phyloP scores from a whole-genome alignment of 768 basidiomycete species.

The Trametes sanguinea region DNA sequence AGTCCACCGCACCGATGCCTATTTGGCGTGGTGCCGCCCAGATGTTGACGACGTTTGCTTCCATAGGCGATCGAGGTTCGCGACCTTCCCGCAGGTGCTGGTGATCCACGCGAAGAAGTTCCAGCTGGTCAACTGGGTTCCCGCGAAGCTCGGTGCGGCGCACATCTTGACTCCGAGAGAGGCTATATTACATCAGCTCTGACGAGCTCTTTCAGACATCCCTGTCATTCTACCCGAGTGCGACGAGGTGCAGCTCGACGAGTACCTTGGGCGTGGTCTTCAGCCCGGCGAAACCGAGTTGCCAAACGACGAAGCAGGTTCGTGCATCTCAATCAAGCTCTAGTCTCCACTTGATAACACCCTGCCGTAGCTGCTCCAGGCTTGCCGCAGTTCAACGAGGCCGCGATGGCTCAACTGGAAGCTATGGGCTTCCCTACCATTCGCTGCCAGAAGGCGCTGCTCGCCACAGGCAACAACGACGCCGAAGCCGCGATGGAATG shows the following conservation, averaged over 20 bases:
- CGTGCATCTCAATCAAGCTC: constrained; percentile 3
- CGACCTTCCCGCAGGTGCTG: constrained; percentile 86
- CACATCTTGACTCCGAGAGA: background rate
- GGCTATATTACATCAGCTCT: background rate
- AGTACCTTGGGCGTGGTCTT: constrained; percentile 65
- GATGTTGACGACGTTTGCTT: background rate
- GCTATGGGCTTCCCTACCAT: constrained; percentile 90
- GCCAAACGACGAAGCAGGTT: constrained; percentile 51
- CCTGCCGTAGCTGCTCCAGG: constrained; percentile 32
- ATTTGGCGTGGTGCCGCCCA: background rate
- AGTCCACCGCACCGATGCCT: constrained; percentile 28
- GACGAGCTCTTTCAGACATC: constrained; percentile 59
- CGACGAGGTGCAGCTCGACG: constrained; percentile 60
- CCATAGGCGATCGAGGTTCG: constrained; percentile 69
- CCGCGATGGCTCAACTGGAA: constrained; percentile 73
- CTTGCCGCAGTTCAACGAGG: constrained; percentile 70
- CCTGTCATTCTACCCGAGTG: constrained; percentile 70
- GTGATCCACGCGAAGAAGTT: constrained; percentile 93
- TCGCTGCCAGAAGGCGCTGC: constrained; percentile 86
- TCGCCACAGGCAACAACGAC: constrained; percentile 80
- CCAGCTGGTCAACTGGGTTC: constrained; percentile 95
- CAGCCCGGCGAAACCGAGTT: constrained; percentile 64
- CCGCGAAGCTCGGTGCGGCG: constrained; percentile 87
- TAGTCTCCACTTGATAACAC: background rate
- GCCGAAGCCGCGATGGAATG: constrained; percentile 91